Evolutionary conservation across 768 basidiomycete genomes (phyloP).

Genomic region (Russula sp.): DNA sequence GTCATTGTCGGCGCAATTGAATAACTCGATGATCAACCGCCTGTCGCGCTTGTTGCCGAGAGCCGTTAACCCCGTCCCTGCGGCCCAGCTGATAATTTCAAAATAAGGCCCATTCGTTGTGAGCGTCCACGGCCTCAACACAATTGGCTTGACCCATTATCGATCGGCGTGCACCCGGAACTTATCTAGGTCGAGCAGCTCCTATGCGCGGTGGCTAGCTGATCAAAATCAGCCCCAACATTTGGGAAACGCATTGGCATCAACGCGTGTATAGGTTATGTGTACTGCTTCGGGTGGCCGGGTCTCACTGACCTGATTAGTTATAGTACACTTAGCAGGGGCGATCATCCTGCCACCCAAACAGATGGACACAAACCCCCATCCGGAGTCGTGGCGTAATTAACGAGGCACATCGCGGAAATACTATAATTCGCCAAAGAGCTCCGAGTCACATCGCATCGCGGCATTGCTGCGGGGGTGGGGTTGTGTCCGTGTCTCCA

Average conservation of each 20-base stretch:
- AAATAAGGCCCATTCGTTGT: not conserved
- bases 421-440: not conserved
- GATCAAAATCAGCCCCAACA: constrained; percentile 14
- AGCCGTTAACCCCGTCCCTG: constrained; percentile 6
- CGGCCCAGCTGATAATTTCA: constrained; percentile 1
- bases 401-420: constrained; percentile 8
- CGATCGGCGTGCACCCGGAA: constrained; percentile 11
- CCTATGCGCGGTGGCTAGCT: constrained; percentile 2
- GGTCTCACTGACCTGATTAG: constrained; percentile 3
- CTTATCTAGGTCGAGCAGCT: not conserved
- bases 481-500: constrained; percentile 12
- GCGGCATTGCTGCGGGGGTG: constrained; percentile 12
- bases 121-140: not conserved
- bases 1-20: not conserved
- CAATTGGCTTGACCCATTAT: constrained; percentile 5
- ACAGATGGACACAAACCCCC: not conserved
- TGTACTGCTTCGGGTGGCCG: not conserved
- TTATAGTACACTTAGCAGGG: constrained; percentile 4
- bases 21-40: not conserved
- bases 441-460: constrained; percentile 2
- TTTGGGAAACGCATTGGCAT: constrained; percentile 11
- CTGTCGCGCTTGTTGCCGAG: not conserved
- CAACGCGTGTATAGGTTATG: not conserved
- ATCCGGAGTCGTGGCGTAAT: constrained; percentile 7
- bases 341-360: constrained; percentile 5